phyloP scores from a whole-genome alignment of 1,284 basidiomycete genomes.

The Moesziomyces globuligerus region DNA sequence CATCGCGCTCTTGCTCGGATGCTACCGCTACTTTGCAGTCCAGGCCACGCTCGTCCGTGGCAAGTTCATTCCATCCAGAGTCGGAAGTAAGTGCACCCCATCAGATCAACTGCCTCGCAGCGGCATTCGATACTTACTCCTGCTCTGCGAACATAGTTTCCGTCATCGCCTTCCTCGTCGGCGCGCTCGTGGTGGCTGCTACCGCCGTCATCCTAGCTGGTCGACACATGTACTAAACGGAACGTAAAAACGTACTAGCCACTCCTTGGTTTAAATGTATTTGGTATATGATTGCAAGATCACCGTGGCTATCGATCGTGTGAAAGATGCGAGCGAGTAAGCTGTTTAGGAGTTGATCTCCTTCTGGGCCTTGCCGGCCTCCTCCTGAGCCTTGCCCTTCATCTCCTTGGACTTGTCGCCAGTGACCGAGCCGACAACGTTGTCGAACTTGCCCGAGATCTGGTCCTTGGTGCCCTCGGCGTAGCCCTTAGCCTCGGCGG shows the following conservation, averaged over 20 bases:
- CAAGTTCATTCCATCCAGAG: conserved; percentile 52
- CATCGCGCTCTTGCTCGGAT: conserved; percentile 47
- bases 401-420: conserved; percentile 57
- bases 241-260: neutral
- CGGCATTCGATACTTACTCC: neutral
- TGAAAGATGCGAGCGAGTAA: neutral
- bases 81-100: conserved; percentile 55
- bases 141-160: conserved; percentile 17
- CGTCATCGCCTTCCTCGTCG: conserved; percentile 27
- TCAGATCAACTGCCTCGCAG: neutral
- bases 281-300: conserved; percentile 11
- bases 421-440: conserved; percentile 54
- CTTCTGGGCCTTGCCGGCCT: conserved; percentile 56
- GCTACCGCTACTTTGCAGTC: conserved; percentile 54
- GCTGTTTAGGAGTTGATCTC: conserved; percentile 45
- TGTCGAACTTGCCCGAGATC: conserved; percentile 59
- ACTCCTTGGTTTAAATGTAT: conserved; percentile 18
- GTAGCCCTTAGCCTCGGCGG: conserved; percentile 58
- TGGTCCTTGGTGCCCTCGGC: conserved; percentile 60
- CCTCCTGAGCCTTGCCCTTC: conserved; percentile 51
- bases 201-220: conserved; percentile 44
- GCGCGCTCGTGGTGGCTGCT: conserved; percentile 44
- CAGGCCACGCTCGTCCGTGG: conserved; percentile 50
- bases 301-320: neutral
- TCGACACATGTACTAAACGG: conserved; percentile 7